A percentile compares a stretch with the other conserved stretches of the same genome.
phyloP scores from a whole-genome alignment of 2,329 filamentous ascomycete species.

The Canariomyces notabilis region DNA sequence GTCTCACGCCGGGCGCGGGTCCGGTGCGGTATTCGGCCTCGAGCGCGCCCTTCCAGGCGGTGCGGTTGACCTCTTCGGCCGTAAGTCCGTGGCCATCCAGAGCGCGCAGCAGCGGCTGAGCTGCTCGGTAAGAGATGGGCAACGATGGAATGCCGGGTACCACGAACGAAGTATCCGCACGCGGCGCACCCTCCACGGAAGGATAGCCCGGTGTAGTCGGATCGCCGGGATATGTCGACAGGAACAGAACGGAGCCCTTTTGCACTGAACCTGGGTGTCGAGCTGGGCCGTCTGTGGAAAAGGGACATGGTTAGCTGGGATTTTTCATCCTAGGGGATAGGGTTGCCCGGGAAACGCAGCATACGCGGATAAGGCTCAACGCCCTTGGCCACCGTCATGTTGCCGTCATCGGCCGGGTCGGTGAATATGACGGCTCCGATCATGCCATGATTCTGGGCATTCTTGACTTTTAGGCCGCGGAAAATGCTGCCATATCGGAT shows the following conservation, averaged over 20 bases:
- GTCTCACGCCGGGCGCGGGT: constrained; percentile 67
- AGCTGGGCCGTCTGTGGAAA: constrained; percentile 52
- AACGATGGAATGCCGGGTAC: constrained; percentile 78
- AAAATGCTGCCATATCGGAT: constrained; percentile 73
- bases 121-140: constrained; percentile 84
- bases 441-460: constrained; percentile 79
- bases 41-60: constrained; percentile 75
- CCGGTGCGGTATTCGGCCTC: constrained; percentile 64
- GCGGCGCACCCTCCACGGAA: constrained; percentile 57
- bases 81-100: constrained; percentile 69
- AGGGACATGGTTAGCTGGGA: too few relatives aligned
- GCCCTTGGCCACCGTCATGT: constrained; percentile 67
- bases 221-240: constrained; percentile 80
- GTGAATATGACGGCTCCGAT: constrained; percentile 87
- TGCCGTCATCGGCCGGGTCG: constrained; percentile 81
- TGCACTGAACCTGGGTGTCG: constrained; percentile 79
- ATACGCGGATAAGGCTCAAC: constrained; percentile 48
- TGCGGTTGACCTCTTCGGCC: constrained; percentile 53
- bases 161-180: constrained; percentile 55
- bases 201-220: constrained; percentile 82
- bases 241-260: constrained; percentile 72
- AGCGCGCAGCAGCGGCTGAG: constrained; percentile 68
- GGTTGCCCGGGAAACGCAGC: too few relatives aligned
- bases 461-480: constrained; percentile 76
- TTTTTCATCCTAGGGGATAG: constrained; percentile 51